phyloP scores from a whole-genome alignment of 2,329 filamentous ascomycete species.

The Penicillium sp. region DNA sequence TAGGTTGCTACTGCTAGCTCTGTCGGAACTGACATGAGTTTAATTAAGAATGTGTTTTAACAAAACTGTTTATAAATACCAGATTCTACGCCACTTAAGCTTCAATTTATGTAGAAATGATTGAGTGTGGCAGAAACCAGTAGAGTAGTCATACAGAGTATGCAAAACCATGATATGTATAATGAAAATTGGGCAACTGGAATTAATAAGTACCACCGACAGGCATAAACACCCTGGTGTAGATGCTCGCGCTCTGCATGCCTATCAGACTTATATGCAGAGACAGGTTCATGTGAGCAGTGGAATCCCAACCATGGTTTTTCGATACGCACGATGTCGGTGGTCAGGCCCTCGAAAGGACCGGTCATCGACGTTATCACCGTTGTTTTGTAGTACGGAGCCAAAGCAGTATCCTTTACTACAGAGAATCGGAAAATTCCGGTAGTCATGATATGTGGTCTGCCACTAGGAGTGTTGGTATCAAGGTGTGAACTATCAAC shows the following conservation, averaged over 20 bases:
- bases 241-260: not conserved
- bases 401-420: not conserved
- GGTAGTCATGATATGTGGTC: not conserved
- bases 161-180: not conserved
- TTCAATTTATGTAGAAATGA: not conserved
- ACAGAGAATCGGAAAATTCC: not conserved
- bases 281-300: not conserved
- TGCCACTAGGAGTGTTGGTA: not conserved
- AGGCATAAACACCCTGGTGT: not conserved
- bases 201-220: not conserved
- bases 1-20: conserved; percentile 17
- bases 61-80: not conserved
- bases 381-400: not conserved
- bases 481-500: too few species aligned
- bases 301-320: not conserved
- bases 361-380: not conserved
- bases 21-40: conserved; percentile 22
- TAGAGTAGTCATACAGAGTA: not conserved
- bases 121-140: not conserved
- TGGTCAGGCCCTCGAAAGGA: not conserved
- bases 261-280: not conserved
- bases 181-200: not conserved
- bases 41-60: not conserved
- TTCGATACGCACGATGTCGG: not conserved
- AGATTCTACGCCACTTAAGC: not conserved